Conservation (phyloP, 108 stramenopile species). For the Cyclotella baltica region DNA sequence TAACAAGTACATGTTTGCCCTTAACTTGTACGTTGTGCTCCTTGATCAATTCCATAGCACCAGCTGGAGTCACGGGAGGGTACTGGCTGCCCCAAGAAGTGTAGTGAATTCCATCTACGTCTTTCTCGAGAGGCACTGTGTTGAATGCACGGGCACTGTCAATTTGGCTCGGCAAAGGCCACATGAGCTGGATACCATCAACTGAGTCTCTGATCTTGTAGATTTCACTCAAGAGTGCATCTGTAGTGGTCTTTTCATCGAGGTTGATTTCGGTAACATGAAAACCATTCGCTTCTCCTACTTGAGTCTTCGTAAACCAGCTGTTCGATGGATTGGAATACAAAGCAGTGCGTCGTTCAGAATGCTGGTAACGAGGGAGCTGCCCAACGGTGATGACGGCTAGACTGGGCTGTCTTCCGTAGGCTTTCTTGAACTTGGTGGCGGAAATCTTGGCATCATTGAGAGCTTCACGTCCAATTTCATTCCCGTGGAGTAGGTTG, state of each 20-base stretch:
- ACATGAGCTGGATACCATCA: slow-evolving; percentile 67
- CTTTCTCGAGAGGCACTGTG: slow-evolving; percentile 42
- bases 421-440: slow-evolving; percentile 12
- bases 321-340: slow-evolving; percentile 37
- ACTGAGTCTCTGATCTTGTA: slow-evolving; percentile 38
- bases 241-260: slow-evolving; percentile 43
- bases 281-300: slow-evolving; percentile 51
- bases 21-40: slow-evolving; percentile 20
- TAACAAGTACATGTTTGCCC: slow-evolving; percentile 37
- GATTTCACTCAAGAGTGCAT: slow-evolving; percentile 51
- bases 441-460: slow-evolving; percentile 46
- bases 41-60: slow-evolving; percentile 37
- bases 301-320: slow-evolving; percentile 54
- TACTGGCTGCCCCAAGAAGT: slow-evolving; percentile 18
- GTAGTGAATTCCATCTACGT: slow-evolving; percentile 59
- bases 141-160: slow-evolving; percentile 43
- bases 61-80: slow-evolving; percentile 48
- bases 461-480: slow-evolving; percentile 45
- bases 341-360: slow-evolving; percentile 39
- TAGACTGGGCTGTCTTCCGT: slow-evolving; percentile 49
- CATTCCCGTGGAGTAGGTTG: slow-evolving; percentile 49
- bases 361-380: slow-evolving; percentile 42
- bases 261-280: slow-evolving; percentile 53
- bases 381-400: slow-evolving; percentile 61
- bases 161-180: slow-evolving; percentile 54